Evolutionary conservation across 2,329 filamentous ascomycete genomes (phyloP).

Genomic region (Pseudogymnoascus sp.): DNA sequence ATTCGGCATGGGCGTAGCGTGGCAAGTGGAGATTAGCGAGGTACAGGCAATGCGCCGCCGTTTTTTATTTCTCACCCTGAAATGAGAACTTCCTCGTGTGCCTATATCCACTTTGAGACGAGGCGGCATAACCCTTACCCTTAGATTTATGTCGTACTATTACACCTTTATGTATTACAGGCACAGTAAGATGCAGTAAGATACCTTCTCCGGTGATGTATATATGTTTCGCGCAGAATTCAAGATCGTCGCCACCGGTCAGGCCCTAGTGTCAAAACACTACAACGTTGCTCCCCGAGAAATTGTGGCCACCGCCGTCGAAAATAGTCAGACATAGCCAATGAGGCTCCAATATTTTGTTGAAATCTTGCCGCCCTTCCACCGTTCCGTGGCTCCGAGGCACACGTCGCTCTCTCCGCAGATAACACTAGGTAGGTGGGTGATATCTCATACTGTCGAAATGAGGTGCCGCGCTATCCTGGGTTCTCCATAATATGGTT

Average conservation of each 20-base stretch:
- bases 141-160: not conserved
- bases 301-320: slow-evolving; percentile 1
- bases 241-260: slow-evolving; percentile 3
- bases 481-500: not conserved
- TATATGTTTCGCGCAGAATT: not conserved
- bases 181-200: not conserved
- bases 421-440: not conserved
- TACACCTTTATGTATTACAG: not conserved
- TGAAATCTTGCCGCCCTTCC: not conserved
- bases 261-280: not conserved
- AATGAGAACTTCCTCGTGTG: not conserved
- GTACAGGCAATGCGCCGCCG: not conserved
- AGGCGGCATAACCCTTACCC: slow-evolving; percentile 2
- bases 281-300: slow-evolving; percentile 5
- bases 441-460: slow-evolving; percentile 7
- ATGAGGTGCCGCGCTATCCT: not conserved
- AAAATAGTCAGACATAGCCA: not conserved
- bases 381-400: not conserved
- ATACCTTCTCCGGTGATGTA: not conserved
- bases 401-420: not conserved
- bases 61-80: not conserved
- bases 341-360: not conserved
- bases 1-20: not conserved
- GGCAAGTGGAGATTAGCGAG: slow-evolving; percentile 1
- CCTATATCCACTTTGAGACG: not conserved